Evolutionary conservation across 23 red algal genomes (phyloP).

Genomic region (Gracilaria vermiculophylla): DNA sequence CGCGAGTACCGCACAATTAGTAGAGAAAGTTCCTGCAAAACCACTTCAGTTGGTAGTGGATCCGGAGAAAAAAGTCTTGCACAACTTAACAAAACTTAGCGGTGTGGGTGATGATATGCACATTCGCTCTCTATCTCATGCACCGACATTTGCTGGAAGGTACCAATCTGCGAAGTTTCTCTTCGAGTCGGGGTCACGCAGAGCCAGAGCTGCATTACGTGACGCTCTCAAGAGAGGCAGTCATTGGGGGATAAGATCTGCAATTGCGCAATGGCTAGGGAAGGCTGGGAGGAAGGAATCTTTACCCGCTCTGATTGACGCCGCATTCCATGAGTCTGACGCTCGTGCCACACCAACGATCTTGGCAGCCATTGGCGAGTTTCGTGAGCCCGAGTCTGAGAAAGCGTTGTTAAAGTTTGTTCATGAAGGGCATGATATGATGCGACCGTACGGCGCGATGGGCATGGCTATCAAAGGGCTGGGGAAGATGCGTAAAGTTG

Average conservation of each 20-base stretch:
- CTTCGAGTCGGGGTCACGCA: slow-evolving; percentile 26
- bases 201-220: slow-evolving; percentile 32
- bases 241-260: slow-evolving; percentile 48
- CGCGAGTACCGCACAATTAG: not conserved
- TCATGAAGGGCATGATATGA: slow-evolving; percentile 48
- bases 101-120: slow-evolving; percentile 60
- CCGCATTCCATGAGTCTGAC: slow-evolving; percentile 28
- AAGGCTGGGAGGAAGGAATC: slow-evolving; percentile 5
- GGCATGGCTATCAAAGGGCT: slow-evolving; percentile 33
- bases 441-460: slow-evolving; percentile 53
- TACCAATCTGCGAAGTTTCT: slow-evolving; percentile 40
- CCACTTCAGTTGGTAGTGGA: slow-evolving; percentile 68
- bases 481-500: slow-evolving; percentile 42
- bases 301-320: slow-evolving; percentile 41
- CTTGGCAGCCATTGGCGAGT: slow-evolving; percentile 36
- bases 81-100: slow-evolving; percentile 42
- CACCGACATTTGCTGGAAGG: slow-evolving; percentile 49
- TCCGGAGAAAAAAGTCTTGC: slow-evolving; percentile 63
- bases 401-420: slow-evolving; percentile 33
- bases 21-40: slow-evolving; percentile 31
- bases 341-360: slow-evolving; percentile 40
- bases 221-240: slow-evolving; percentile 41
- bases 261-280: slow-evolving; percentile 11
- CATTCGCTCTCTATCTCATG: slow-evolving; percentile 32
- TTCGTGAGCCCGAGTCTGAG: slow-evolving; percentile 20